Conservation (phyloP, 768 basidiomycete species). For the Gymnopilus junonius region DNA sequence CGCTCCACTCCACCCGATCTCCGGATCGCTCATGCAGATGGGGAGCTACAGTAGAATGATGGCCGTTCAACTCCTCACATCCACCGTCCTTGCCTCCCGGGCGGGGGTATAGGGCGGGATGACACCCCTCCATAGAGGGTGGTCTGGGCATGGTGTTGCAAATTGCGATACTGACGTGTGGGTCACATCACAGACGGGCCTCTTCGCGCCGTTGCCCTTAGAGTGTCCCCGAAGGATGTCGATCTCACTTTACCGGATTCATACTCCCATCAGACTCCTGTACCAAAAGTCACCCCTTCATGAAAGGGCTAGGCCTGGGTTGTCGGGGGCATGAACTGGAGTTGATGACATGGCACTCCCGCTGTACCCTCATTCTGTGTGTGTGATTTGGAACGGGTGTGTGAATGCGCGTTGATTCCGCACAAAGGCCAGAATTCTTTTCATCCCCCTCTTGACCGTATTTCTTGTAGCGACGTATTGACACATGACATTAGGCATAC, state of each 20-base stretch:
- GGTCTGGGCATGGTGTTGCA: not conserved
- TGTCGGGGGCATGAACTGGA: not conserved
- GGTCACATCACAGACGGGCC: not conserved
- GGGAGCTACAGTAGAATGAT: too few relatives aligned
- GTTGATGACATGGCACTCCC: not conserved
- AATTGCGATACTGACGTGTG: not conserved
- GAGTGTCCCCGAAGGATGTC: not conserved
- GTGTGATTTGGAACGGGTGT: not conserved
- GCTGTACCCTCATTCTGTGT: not conserved
- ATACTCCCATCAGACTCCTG: not conserved
- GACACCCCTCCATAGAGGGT: too few relatives aligned
- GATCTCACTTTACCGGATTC: not conserved
- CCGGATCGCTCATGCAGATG: too few relatives aligned
- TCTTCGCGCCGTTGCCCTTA: not conserved
- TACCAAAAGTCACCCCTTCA: not conserved
- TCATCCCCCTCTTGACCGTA: too few relatives aligned
- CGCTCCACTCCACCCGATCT: too few relatives aligned
- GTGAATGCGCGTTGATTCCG: too few relatives aligned
- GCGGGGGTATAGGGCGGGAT: too few relatives aligned
- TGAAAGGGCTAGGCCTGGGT: not conserved
- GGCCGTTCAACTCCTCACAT: too few relatives aligned
- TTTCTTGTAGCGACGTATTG: too few relatives aligned
- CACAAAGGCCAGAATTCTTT: too few relatives aligned
- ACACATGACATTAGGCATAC: too few relatives aligned
- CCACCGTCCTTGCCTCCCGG: too few relatives aligned